phyloP scores from a whole-genome alignment of 768 basidiomycete species.

The Trametes cinnabarina region DNA sequence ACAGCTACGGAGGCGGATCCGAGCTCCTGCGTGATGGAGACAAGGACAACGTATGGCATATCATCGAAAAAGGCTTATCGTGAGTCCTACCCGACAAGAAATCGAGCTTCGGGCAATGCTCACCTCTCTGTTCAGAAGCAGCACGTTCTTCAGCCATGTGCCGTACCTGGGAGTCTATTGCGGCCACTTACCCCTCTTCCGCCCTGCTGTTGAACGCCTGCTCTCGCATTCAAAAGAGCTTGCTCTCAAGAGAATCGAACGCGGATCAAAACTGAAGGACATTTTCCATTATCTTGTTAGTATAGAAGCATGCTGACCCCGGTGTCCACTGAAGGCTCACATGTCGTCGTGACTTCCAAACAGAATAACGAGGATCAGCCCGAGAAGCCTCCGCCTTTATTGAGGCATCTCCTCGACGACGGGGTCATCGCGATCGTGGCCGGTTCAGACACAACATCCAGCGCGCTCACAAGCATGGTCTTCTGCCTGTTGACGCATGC shows the following conservation, averaged over 20 bases:
- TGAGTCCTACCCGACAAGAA: not conserved
- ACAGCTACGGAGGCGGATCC: conserved; percentile 41
- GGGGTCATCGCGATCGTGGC: conserved; percentile 43
- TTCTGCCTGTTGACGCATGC: conserved; percentile 36
- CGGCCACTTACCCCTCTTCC: conserved; percentile 3
- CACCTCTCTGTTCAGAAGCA: not conserved
- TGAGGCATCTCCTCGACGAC: conserved; percentile 38
- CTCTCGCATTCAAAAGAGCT: not conserved
- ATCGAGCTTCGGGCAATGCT: not conserved
- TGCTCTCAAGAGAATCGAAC: not conserved
- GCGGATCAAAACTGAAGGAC: conserved; percentile 40
- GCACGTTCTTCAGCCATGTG: not conserved
- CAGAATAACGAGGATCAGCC: conserved; percentile 42
- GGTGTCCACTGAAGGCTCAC: too few relatives aligned
- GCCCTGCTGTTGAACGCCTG: not conserved
- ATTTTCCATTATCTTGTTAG: conserved; percentile 44
- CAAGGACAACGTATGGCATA: conserved; percentile 4
- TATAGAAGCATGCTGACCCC: not conserved
- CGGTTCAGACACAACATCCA: conserved; percentile 46
- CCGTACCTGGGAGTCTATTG: not conserved
- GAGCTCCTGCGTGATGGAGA: conserved; percentile 38
- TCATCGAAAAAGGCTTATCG: not conserved
- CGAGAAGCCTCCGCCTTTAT: conserved; percentile 35
- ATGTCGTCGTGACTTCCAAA: not conserved
- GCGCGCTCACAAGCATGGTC: conserved; percentile 36